Evolutionary conservation across 805 yeast genomes (phyloP).

Genomic region (Wilhelminamyces savonicus): DNA sequence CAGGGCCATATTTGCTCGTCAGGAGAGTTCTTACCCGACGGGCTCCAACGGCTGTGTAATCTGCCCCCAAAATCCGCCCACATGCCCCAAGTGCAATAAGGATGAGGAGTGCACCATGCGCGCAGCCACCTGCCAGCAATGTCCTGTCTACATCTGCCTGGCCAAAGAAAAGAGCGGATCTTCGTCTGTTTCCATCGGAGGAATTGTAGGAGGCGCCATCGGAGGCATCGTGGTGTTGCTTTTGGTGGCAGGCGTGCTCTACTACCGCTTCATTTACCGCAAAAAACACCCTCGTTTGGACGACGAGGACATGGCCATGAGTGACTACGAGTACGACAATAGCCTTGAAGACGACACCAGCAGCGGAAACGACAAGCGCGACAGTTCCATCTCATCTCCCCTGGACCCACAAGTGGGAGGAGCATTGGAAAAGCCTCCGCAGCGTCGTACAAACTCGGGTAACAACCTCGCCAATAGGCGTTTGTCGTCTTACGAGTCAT

Average conservation of each 20-base stretch:
- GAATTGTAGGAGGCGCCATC: constrained; percentile 67
- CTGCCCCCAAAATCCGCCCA: constrained; percentile 33
- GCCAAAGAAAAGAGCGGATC: constrained; percentile 4
- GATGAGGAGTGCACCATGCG: constrained; percentile 52
- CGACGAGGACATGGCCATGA: constrained; percentile 13
- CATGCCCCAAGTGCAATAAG: constrained; percentile 39
- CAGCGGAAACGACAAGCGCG: neutral
- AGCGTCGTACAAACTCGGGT: neutral
- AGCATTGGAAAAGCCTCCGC: constrained; percentile 2
- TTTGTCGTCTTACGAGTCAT: constrained; percentile 36
- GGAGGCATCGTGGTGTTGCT: constrained; percentile 52
- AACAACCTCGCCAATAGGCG: constrained; percentile 8
- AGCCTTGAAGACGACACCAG: constrained; percentile 1
- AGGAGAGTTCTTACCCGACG: constrained; percentile 9
- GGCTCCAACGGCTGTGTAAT: constrained; percentile 33
- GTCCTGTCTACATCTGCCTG: constrained; percentile 48
- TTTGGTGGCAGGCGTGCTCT: constrained; percentile 26
- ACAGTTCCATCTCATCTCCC: no score
- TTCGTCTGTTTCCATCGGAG: constrained; percentile 32
- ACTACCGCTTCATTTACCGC: constrained; percentile 27
- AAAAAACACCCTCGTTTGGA: constrained; percentile 21
- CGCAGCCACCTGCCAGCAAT: constrained; percentile 48
- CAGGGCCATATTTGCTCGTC: no score
- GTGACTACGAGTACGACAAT: constrained; percentile 11
- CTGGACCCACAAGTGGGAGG: no score